Base-by-base conservation (phyloP, 2,329 filamentous ascomycete species). In the Monilinia aucupariae region DNA sequence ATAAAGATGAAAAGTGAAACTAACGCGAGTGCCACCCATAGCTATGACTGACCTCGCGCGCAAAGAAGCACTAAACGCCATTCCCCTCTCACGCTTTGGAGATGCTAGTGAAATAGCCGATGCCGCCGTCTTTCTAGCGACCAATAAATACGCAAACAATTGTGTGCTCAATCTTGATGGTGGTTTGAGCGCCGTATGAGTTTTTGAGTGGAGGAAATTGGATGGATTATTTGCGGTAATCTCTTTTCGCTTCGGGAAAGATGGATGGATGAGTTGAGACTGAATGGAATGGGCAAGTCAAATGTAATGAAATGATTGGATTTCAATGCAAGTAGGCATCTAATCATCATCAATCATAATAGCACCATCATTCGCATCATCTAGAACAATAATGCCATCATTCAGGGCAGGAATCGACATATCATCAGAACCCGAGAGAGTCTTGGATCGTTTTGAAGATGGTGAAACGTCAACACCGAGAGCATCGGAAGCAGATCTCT, bases 91-190 rank as follows among this genome's bases (percentile, higher is more conserved):
- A 37, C 85, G 91, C 37, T 85, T 93, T 66, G 91, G 90, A 20
- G 76, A 78, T 41, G 78, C 82, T 9, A 79, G 83, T 32, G 91
- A 96, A 74, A 84, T 96, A 39, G 91, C 91, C n/a, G 86, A 92
- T 71, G 91, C 91, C 61, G 90, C 88, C 53, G 72, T 88, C 34
- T 96, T 96, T 74, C 80, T 96, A 20, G 88, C 85, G 37, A 81
- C 81, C 53, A 96, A 94, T 74, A 78, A 83, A 66, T 96, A 93
- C 76, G 89, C 91, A 62, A 93, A 93, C 74, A 96, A 96, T 68
- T 94, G 90, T 74, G 81, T 92, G 58, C 79, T 96, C 59, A 94
- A 92, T 74, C 80, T 96, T 34, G 92, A 96, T 75, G 92, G 92
- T 20, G 92, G 92, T 1, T 75, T 96, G 68, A 92, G 89, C 74